phyloP scores from a whole-genome alignment of 331 rosid species.

The Acacia concinna region DNA sequence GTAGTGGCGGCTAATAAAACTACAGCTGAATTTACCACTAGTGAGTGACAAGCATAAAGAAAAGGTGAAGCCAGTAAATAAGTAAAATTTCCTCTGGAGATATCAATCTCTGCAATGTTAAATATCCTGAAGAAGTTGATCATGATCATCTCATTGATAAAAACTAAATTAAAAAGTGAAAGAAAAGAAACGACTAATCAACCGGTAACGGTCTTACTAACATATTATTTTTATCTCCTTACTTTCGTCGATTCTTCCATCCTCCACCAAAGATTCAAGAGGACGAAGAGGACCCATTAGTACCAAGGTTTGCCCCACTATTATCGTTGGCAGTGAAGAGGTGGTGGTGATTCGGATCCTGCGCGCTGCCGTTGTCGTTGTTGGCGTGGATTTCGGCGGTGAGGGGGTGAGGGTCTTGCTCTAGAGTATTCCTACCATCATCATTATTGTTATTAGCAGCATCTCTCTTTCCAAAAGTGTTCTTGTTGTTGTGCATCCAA shows the following conservation, averaged over 20 bases:
- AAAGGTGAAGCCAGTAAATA: constrained; percentile 26
- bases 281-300: constrained; percentile 91
- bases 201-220: constrained; percentile 49
- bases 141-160: constrained; percentile 60
- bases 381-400: not conserved
- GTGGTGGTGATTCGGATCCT: constrained; percentile 31
- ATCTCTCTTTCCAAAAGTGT: constrained; percentile 54
- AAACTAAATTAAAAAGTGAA: constrained; percentile 41
- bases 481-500: constrained; percentile 98
- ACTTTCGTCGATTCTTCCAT: not conserved
- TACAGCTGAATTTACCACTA: not conserved
- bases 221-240: constrained; percentile 24
- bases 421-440: not conserved
- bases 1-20: not conserved
- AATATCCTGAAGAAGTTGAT: constrained; percentile 44
- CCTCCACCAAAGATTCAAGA: constrained; percentile 53
- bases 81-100: constrained; percentile 27
- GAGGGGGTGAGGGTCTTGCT: constrained; percentile 31
- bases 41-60: constrained; percentile 1
- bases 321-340: constrained; percentile 27
- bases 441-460: constrained; percentile 32
- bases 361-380: not conserved
- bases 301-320: constrained; percentile 51
- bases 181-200: constrained; percentile 38
- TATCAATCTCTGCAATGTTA: constrained; percentile 44